These are phyloP conservation scores for Neoboletus brunneissimus DNA, from an alignment of 768 basidiomycete genomes.

Conservation along the genomic window DNA sequence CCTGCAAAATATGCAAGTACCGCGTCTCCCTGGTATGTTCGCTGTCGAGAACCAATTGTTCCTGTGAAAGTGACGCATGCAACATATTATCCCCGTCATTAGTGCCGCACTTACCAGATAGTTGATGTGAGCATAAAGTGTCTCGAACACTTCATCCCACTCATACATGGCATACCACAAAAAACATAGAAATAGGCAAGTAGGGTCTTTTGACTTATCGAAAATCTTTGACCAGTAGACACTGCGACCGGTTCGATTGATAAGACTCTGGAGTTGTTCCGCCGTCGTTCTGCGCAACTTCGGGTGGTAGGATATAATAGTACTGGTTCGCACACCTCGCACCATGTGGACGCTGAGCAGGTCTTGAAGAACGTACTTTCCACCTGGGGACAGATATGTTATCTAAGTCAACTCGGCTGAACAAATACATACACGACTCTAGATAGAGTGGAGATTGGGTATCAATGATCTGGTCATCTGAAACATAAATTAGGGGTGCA, in stretches of 20 bases:
- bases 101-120: conserved; percentile 39
- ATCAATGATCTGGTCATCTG: conserved; percentile 41
- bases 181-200: conserved; percentile 50
- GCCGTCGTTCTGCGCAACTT: conserved; percentile 20
- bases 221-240: conserved; percentile 35
- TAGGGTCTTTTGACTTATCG: conserved; percentile 41
- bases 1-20: conserved; percentile 54
- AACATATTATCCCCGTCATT: background rate
- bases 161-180: conserved; percentile 62
- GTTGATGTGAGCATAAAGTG: conserved; percentile 49
- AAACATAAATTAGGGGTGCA: background rate
- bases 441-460: conserved; percentile 48
- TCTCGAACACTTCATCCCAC: conserved; percentile 60
- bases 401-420: background rate
- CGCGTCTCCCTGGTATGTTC: conserved; percentile 45
- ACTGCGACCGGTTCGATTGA: conserved; percentile 30
- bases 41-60: conserved; percentile 41
- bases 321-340: conserved; percentile 24
- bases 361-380: conserved; percentile 36
- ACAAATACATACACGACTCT: conserved; percentile 27
- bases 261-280: conserved; percentile 26
- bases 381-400: conserved; percentile 11
- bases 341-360: conserved; percentile 55
- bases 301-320: conserved; percentile 33
- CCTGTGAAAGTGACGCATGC: conserved; percentile 31